phyloP scores from a whole-genome alignment of 2,329 filamentous ascomycete genomes.

The Talaromyces pinophilus region DNA sequence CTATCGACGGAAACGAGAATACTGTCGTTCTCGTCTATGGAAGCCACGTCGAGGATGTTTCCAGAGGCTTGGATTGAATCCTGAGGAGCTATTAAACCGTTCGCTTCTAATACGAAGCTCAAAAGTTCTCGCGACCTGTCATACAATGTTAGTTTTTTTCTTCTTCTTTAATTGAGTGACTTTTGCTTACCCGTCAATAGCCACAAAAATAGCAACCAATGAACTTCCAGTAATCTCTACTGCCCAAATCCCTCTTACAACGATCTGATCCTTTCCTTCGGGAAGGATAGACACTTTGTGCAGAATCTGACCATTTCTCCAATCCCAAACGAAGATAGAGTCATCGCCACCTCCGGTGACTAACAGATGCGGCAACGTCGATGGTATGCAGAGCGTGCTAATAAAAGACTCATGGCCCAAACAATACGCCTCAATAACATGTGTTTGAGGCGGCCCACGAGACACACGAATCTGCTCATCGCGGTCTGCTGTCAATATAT shows the following conservation, averaged over 20 bases:
- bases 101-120: constrained; percentile 58
- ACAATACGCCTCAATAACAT: constrained; percentile 87
- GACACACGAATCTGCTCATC: constrained; percentile 89
- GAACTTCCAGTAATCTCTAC: constrained; percentile 30
- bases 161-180: neutral
- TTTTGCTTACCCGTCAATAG: constrained; percentile 59
- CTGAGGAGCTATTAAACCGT: constrained; percentile 54
- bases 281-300: constrained; percentile 36
- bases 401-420: constrained; percentile 86
- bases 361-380: constrained; percentile 60
- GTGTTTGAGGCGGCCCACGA: constrained; percentile 74
- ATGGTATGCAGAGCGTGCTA: constrained; percentile 69
- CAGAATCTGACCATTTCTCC: constrained; percentile 53
- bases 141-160: constrained; percentile 43
- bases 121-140: constrained; percentile 68
- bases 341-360: constrained; percentile 86
- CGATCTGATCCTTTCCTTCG: constrained; percentile 33
- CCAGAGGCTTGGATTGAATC: constrained; percentile 60
- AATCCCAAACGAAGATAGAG: constrained; percentile 79
- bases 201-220: constrained; percentile 48
- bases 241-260: constrained; percentile 57
- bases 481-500: constrained; percentile 68
- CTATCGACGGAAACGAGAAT: constrained; percentile 57
- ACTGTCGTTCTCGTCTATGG: constrained; percentile 32
- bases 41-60: constrained; percentile 63